Evolutionary conservation across 495 filamentous ascomycete species (phyloP), one percentile per base, ranked within the genome.

Genomic region (Penicillium paradoxum): DNA sequence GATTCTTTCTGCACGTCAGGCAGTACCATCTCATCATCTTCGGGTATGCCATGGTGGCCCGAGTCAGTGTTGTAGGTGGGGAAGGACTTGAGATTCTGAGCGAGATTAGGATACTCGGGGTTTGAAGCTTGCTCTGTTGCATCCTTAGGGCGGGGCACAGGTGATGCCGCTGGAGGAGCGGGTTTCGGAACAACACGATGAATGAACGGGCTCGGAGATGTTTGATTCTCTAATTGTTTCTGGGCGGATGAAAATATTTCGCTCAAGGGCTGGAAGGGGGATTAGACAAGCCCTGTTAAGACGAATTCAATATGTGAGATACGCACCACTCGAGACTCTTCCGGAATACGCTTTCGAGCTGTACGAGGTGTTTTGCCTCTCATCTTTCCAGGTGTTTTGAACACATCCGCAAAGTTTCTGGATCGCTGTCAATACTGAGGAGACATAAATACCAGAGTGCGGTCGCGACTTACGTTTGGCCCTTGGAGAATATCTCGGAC

Each of bases 301-400:
- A 25, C 18, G 33, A 42, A 39, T 29, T 44, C 27, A 42, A 43
- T 14, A 11, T 27, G 15, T 81, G 56, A 73, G 40, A 21, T 15
- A 54, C 58, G 53, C 46, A 95, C 90, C 64, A 85, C 79, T 58
- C 91, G 83, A 41, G 72, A 63, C 66, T 88, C 86, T 48, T 77
- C 69, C 6, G 76, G 69, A 60, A 83, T 81, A 22, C 73, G 77
- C 68, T 93, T 95, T 40, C 89, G 79, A 13, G 76, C 75, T 2
- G 91, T 96, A 41, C 90, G 81, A 33, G 93, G 92, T 6, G 93
- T 97, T 73, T 95, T 97, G 51, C 91, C 93, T 55, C 90, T 83
- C 72, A 96, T 72, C 58, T 95, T 97, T 19, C 91, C 92, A 2
- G 93, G 93, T 4, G 93, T 97, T 62, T 98, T 98, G 73, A 97